These are phyloP conservation scores for Yarrowia sp. DNA, from an alignment of 805 yeast genomes.

Conservation along the genomic window DNA sequence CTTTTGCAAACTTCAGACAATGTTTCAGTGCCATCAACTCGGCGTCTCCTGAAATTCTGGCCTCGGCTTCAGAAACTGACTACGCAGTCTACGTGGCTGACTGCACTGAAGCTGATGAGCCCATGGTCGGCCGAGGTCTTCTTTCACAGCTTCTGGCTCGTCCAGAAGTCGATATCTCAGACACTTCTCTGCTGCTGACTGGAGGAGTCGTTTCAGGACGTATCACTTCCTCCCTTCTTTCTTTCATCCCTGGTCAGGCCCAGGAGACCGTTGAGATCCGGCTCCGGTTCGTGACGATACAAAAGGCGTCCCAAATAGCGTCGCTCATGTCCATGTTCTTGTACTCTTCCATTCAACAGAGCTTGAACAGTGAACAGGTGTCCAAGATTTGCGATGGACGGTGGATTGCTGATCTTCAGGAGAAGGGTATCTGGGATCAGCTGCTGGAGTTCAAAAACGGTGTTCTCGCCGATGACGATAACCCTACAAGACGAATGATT, in stretches of 20 bases:
- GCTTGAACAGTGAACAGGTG: not conserved
- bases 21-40: slow-evolving; percentile 50
- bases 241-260: slow-evolving; percentile 32
- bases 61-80: slow-evolving; percentile 47
- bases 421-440: slow-evolving; percentile 30
- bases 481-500: slow-evolving; percentile 1
- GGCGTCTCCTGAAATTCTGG: slow-evolving; percentile 51
- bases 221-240: slow-evolving; percentile 20
- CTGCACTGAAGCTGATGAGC: slow-evolving; percentile 51
- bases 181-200: slow-evolving; percentile 1
- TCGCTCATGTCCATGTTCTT: slow-evolving; percentile 35
- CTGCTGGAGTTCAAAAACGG: slow-evolving; percentile 26
- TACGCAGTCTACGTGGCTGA: slow-evolving; percentile 54
- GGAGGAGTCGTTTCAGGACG: slow-evolving; percentile 30
- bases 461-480: slow-evolving; percentile 15
- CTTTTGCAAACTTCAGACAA: slow-evolving; percentile 34
- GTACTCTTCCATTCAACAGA: slow-evolving; percentile 24
- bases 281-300: slow-evolving; percentile 31
- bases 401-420: slow-evolving; percentile 32
- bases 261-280: slow-evolving; percentile 37
- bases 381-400: slow-evolving; percentile 20
- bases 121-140: slow-evolving; percentile 54
- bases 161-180: slow-evolving; percentile 29
- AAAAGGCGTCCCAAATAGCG: slow-evolving; percentile 30
- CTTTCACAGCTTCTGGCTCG: slow-evolving; percentile 45